A percentile compares a stretch with the other conserved stretches of the same genome.
Conservation (phyloP, 1,284 basidiomycete genomes). For the Trichosporon faecale region DNA sequence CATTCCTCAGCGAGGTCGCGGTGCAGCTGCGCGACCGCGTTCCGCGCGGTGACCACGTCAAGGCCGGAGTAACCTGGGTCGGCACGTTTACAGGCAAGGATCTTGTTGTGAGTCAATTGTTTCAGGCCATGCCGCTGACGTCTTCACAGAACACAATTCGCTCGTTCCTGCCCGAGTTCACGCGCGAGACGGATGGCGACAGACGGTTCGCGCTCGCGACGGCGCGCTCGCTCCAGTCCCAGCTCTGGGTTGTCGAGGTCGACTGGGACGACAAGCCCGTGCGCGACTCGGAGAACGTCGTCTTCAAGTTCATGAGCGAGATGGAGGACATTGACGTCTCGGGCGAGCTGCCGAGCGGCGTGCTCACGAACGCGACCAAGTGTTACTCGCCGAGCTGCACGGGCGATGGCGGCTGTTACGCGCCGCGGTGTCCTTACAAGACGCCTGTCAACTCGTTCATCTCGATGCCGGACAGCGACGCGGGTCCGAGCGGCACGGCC, state of each 20-base stretch:
- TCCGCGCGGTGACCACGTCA: conserved; percentile 78
- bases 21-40: conserved; percentile 83
- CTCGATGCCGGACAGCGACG: conserved; percentile 17
- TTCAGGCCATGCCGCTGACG: conserved; percentile 8
- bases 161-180: conserved; percentile 69
- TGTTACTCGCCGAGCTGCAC: conserved; percentile 63
- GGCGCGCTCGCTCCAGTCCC: conserved; percentile 81
- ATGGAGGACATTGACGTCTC: conserved; percentile 63
- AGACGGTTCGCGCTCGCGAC: conserved; percentile 78
- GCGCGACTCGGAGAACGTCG: conserved; percentile 87
- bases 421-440: conserved; percentile 69
- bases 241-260: conserved; percentile 95
- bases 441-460: conserved; percentile 51
- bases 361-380: conserved; percentile 59
- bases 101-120: conserved; percentile 67
- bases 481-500: background rate
- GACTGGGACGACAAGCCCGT: conserved; percentile 85
- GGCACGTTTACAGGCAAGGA: conserved; percentile 87
- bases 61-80: conserved; percentile 81
- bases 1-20: conserved; percentile 81
- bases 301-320: conserved; percentile 94
- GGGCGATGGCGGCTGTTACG: conserved; percentile 53
- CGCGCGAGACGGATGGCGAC: conserved; percentile 66
- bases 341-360: conserved; percentile 61
- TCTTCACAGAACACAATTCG: conserved; percentile 73